Base-by-base conservation (phyloP, 805 yeast genomes). In the Maudiozyma saulgeensis region DNA sequence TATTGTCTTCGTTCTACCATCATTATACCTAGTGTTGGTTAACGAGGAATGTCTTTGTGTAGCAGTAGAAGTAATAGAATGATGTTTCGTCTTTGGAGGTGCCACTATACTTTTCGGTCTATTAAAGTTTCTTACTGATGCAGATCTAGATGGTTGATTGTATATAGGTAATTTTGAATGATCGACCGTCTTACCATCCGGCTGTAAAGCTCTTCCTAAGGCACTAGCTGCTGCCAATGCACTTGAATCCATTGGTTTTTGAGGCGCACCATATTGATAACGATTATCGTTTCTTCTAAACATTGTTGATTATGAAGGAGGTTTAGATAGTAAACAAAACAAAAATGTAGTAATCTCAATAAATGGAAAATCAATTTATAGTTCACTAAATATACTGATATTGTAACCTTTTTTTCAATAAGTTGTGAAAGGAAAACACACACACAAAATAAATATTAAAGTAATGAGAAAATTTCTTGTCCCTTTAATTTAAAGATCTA, bases 201-300 rank as follows among this genome's bases (percentile, higher is more conserved):
- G 37, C 54, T 68, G 70, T 47, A 76, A 51, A 0, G 80, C 79
- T 46, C 67, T 66, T 2, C 81, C 81, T 51, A 77, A 73, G 3
- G 78, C 78, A 7, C 77, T 66, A 3, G 85, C 85, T 25, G 86
- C 86, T 6, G 84, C 86, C 25, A 80, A 55, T 0, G 86, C 86
- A 45, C 76, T 76, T 3, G 78, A 67, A 50, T 70, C 68, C 9
- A 74, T 69, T n/a, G 49, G 18, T 23, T 31, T 15, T 16, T 49
- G 53, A 13, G 45, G 43, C 7, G 5, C 32, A 39, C n/a, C 7
- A 18, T 41, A 49, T 23, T 49, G 44, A 15, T 40, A 19, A 18
- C 42, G 41, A 12, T 37, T 28, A 19, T 44, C 41, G 31, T 40
- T 41, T 44, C 50, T 48, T 43, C 44, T 48, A 41, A 48, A 49